phyloP scores from a whole-genome alignment of 169 alveolate genomes.

The Pseudocohnilembus persalinus region DNA sequence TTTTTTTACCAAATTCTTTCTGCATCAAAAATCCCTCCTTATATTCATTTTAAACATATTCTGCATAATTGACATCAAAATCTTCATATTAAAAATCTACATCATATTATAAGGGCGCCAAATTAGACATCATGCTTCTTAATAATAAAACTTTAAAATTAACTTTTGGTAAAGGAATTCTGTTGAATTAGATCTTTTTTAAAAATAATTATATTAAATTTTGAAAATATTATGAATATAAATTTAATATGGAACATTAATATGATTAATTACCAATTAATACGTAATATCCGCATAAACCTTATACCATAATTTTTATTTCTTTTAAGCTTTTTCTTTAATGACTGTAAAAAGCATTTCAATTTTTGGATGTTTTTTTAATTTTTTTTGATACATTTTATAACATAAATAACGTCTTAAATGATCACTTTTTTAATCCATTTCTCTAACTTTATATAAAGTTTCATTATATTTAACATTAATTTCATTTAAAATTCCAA shows the following conservation, averaged over 20 bases:
- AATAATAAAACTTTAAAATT: too few relatives aligned
- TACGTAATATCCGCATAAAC: background rate
- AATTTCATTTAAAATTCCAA: background rate
- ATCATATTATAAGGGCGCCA: background rate
- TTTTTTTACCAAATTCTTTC: background rate
- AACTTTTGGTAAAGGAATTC: background rate
- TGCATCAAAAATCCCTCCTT: background rate
- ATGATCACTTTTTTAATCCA: background rate
- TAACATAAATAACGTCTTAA: background rate
- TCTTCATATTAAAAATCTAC: background rate
- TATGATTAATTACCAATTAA: background rate
- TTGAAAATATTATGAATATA: background rate
- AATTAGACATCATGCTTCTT: background rate
- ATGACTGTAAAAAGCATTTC: background rate
- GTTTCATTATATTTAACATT: too few relatives aligned
- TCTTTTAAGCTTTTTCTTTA: background rate
- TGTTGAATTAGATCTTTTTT: background rate
- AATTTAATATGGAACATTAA: too few relatives aligned
- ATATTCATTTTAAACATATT: background rate
- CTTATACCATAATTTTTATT: background rate
- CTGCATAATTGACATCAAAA: background rate
- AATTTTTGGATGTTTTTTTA: background rate
- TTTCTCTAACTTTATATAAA: background rate
- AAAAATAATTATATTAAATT: too few relatives aligned
- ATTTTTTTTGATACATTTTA: background rate